Percentiles rank a stretch among this genome's conserved stretches.
Evolutionary conservation across 495 filamentous ascomycete genomes (phyloP).

Genomic region (Penicillium nucicola): DNA sequence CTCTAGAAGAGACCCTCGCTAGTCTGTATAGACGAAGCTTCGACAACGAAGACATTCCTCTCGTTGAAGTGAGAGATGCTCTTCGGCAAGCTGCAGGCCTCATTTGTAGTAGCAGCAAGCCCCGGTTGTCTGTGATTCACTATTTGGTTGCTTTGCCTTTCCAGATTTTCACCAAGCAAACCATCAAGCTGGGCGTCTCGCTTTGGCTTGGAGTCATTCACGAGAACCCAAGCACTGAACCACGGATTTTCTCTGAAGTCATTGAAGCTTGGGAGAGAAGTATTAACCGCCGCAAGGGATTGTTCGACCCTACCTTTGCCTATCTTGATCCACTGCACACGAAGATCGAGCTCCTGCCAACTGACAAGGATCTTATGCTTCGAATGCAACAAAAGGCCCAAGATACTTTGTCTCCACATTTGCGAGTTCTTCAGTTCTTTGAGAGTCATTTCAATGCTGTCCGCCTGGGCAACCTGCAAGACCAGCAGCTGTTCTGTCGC

Average conservation of each 20-base stretch:
- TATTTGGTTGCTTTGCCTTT: slow-evolving; percentile 91
- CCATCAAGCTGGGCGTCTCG: slow-evolving; percentile 91
- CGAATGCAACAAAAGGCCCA: slow-evolving; percentile 74
- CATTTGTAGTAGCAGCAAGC: slow-evolving; percentile 68
- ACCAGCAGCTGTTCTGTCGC: slow-evolving; percentile 75
- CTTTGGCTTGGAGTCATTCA: slow-evolving; percentile 96
- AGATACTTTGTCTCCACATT: slow-evolving; percentile 79
- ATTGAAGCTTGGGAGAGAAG: slow-evolving; percentile 83
- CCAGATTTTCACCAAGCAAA: slow-evolving; percentile 85
- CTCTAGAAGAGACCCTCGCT: slow-evolving; percentile 28
- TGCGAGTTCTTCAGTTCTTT: slow-evolving; percentile 81
- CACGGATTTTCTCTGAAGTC: slow-evolving; percentile 78
- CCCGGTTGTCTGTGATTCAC: slow-evolving; percentile 73
- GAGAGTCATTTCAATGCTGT: slow-evolving; percentile 92
- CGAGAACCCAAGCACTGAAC: slow-evolving; percentile 85
- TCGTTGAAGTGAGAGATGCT: slow-evolving; percentile 72
- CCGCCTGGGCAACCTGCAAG: slow-evolving; percentile 72
- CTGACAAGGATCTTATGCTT: slow-evolving; percentile 71
- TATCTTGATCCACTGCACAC: slow-evolving; percentile 85
- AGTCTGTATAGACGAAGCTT: slow-evolving; percentile 67
- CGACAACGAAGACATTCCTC: slow-evolving; percentile 61
- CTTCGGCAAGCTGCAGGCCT: slow-evolving; percentile 80
- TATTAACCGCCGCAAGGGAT: slow-evolving; percentile 67
- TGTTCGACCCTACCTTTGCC: slow-evolving; percentile 74
- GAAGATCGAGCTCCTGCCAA: slow-evolving; percentile 89